Conservation (phyloP, 2,329 filamentous ascomycete genomes). For the Fusarium brevicatenulatum region DNA sequence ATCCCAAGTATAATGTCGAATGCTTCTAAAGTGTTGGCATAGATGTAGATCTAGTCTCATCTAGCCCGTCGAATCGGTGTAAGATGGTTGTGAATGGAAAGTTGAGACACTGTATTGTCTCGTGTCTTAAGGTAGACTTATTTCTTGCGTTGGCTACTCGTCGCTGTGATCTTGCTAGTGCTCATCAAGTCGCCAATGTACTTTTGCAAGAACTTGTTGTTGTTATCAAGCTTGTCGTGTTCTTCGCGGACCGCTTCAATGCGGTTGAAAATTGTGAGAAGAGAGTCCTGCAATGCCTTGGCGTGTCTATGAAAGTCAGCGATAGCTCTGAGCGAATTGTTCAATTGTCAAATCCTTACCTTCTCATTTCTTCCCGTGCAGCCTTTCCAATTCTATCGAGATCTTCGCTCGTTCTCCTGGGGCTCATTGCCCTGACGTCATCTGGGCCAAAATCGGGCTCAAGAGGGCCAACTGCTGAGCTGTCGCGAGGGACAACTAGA, state of each 20-base stretch:
- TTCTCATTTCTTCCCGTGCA: slow-evolving; percentile 73
- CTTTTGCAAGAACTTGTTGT: slow-evolving; percentile 97
- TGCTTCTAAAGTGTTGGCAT: slow-evolving; percentile 25
- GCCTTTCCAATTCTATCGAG: slow-evolving; percentile 87
- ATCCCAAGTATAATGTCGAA: slow-evolving; percentile 30
- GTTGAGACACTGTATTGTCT: not conserved
- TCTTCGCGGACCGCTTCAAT: slow-evolving; percentile 95
- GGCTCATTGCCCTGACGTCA: slow-evolving; percentile 95
- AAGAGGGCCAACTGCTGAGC: slow-evolving; percentile 75
- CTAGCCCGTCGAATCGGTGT: slow-evolving; percentile 17
- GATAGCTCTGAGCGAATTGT: slow-evolving; percentile 2
- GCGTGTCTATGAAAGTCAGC: slow-evolving; percentile 73
- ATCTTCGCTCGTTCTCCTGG: slow-evolving; percentile 88
- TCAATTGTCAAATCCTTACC: slow-evolving; percentile 52
- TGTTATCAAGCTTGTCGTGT: slow-evolving; percentile 94
- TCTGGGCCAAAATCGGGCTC: slow-evolving; percentile 83
- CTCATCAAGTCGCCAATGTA: slow-evolving; percentile 98
- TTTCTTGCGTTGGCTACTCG: slow-evolving; percentile 64
- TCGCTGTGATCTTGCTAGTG: slow-evolving; percentile 76
- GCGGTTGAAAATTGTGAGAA: slow-evolving; percentile 88
- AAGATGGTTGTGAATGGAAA: not conserved
- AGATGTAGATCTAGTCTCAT: slow-evolving; percentile 3
- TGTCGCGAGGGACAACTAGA: slow-evolving; percentile 83
- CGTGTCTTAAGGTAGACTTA: slow-evolving; percentile 45
- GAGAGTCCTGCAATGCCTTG: slow-evolving; percentile 85